Evolutionary conservation across 345 rosid species (phyloP), one percentile per base, ranked within the genome.

Genomic region (Cardamine chenopodiifolia): DNA sequence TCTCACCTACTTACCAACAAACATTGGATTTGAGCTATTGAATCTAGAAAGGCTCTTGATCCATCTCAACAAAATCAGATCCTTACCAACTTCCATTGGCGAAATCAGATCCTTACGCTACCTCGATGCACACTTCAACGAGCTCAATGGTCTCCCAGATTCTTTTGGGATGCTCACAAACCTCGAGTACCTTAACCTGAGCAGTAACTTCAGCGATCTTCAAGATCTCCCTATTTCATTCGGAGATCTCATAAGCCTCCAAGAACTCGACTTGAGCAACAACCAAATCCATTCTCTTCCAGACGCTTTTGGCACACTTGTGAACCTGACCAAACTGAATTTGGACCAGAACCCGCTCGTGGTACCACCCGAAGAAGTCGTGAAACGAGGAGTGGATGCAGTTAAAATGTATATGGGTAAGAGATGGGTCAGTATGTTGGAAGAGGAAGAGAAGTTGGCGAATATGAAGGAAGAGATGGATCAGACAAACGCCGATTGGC

Each of bases 281-380:
- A 92, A 92, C 82, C 98, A 92, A 78, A 83, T 92, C 74, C 84
- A 83, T 54, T 85, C 88, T n/a, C 86, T 92, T 48, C 98, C 98
- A 0, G 88, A 87, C 53, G 79, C 94, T 12, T 92, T 92, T 57
- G 98, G 98, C 57, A 85, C 90, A 69, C 88, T 92, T 11, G 92
- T 86, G 75, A 86, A 82, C 62, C 69, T 92, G 78, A 75, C 79
- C 17, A 90, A 90, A 65, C 89, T 92, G 77, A 88, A 85, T 54
- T 52, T 90, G 66, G 94, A 90, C 23, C 83, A 81, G 50, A 90
- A 92, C 80, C 96, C 98, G 40, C 89, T 92, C 1, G 81, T 83
- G 44, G 70, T 87, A 25, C 98, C 98, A 0, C 98, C 96, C 0
- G 44, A 26, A 8, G 91, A 87, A 34, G 79, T 86, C 2, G 87